phyloP scores from a whole-genome alignment of 2,329 filamentous ascomycete species.

The Metarhizium humberi region DNA sequence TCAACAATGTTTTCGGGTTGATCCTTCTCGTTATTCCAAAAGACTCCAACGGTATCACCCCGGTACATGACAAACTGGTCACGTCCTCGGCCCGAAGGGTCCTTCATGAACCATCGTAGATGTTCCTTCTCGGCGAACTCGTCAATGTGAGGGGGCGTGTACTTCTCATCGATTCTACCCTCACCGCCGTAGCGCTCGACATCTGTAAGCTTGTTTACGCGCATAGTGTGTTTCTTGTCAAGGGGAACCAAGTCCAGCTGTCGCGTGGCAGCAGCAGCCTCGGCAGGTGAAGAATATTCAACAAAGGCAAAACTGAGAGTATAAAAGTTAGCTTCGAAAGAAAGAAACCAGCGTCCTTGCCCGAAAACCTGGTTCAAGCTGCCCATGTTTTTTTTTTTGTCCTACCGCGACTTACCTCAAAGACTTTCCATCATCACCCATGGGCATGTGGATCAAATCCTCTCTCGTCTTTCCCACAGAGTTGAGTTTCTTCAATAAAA shows the following conservation, averaged over 20 bases:
- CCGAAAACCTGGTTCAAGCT: not conserved
- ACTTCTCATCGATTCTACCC: constrained; percentile 87
- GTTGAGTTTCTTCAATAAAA: constrained; percentile 87
- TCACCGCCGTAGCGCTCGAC: constrained; percentile 94
- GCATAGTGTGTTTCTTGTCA: constrained; percentile 92
- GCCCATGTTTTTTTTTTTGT: not conserved
- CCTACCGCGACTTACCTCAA: constrained; percentile 56
- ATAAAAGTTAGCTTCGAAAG: not conserved
- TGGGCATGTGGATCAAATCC: constrained; percentile 87
- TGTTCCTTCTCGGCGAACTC: constrained; percentile 90
- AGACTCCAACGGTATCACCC: constrained; percentile 84
- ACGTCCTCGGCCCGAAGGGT: constrained; percentile 67
- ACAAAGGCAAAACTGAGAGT: constrained; percentile 80
- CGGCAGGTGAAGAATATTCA: constrained; percentile 83
- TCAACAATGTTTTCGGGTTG: constrained; percentile 82
- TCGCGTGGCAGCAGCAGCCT: constrained; percentile 83
- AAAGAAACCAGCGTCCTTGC: not conserved
- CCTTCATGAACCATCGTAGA: constrained; percentile 84
- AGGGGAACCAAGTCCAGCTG: constrained; percentile 78
- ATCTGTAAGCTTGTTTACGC: constrained; percentile 96
- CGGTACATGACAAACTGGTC: constrained; percentile 96
- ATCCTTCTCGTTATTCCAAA: constrained; percentile 98
- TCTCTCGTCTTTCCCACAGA: constrained; percentile 76
- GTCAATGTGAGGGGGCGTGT: constrained; percentile 71
- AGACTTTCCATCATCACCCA: constrained; percentile 78